phyloP scores from a whole-genome alignment of 2,329 filamentous ascomycete species.

The Emergomyces africanus region DNA sequence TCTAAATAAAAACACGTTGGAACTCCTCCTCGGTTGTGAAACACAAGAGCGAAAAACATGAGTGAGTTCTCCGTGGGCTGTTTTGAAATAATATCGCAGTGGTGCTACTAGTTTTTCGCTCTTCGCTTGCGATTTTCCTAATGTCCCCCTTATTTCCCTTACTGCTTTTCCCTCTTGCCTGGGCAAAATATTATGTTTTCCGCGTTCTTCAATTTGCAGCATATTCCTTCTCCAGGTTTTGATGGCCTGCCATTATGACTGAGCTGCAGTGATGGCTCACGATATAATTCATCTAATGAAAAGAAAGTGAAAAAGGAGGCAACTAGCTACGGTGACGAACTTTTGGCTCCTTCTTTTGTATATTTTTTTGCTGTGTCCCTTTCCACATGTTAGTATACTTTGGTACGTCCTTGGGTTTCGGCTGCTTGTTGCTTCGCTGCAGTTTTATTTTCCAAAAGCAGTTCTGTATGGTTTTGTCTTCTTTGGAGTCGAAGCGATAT shows the following conservation, averaged over 20 bases:
- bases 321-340: not conserved
- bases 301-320: not conserved
- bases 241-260: not conserved
- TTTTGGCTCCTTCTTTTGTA: not conserved
- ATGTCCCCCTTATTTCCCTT: not conserved
- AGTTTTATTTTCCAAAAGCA: not conserved
- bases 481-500: not conserved
- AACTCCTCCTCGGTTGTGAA: not conserved
- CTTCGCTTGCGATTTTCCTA: not conserved
- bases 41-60: not conserved
- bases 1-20: not conserved
- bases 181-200: not conserved
- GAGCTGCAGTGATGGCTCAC: not conserved
- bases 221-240: not conserved
- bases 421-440: not conserved
- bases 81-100: conserved; percentile 1
- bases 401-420: not conserved
- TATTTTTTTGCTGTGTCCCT: not conserved
- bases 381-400: not conserved
- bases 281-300: not conserved
- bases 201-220: not conserved
- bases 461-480: not conserved
- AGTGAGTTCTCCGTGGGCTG: not conserved
- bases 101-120: not conserved
- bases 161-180: not conserved